Conservation (phyloP, 345 rosid genomes). For the Eucalyptus sp. region DNA sequence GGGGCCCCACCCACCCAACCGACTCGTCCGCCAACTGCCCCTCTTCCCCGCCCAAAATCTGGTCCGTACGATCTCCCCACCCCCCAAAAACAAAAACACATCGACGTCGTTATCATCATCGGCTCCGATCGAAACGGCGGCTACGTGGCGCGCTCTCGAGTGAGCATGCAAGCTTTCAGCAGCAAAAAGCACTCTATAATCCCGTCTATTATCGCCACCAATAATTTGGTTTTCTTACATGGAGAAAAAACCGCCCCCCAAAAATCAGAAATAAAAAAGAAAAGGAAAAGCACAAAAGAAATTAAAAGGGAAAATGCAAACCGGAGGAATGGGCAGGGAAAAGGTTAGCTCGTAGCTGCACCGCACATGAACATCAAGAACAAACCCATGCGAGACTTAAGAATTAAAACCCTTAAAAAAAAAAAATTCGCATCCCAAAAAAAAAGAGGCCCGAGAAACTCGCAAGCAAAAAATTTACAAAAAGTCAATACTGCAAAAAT, state of each 20-base stretch:
- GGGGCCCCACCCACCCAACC: conserved; percentile 8
- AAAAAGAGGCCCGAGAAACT: not conserved
- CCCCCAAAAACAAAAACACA: not conserved
- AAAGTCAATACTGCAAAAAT: not conserved
- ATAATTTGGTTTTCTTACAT: not conserved
- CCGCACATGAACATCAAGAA: not conserved
- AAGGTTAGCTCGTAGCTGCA: not conserved
- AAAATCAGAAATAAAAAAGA: not conserved
- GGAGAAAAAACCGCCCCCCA: not conserved
- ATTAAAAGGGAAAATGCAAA: not conserved
- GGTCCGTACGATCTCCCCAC: conserved; percentile 2
- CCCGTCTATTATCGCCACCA: not conserved
- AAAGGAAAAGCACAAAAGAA: not conserved
- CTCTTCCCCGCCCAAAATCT: not conserved
- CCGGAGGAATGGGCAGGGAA: not conserved
- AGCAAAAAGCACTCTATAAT: not conserved
- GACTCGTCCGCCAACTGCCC: not conserved
- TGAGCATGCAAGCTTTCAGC: not conserved
- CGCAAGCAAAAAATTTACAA: not conserved
- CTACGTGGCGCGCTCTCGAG: not conserved
- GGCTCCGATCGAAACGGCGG: not conserved
- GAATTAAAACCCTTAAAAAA: not conserved
- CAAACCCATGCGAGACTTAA: conserved; percentile 3
- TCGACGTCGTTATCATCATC: not conserved
- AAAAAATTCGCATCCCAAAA: not conserved